Conservation (phyloP, 306 rosid genomes). For the Begonia fuchsioides region DNA sequence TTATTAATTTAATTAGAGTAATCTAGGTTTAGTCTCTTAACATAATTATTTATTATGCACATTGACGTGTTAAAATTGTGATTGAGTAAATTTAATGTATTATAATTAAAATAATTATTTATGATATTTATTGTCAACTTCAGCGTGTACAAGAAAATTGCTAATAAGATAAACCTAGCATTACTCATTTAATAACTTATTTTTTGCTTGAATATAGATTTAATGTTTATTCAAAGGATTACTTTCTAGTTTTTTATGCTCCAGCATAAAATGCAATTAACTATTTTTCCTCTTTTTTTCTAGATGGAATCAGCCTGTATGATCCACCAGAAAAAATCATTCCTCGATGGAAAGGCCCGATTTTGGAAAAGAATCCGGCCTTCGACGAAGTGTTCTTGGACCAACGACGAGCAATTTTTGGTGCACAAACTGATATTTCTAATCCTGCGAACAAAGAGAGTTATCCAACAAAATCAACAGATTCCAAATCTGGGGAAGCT, state of each 20-base stretch:
- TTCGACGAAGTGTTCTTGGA: slow-evolving; percentile 42
- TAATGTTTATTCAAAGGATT: not conserved
- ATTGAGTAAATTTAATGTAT: no score
- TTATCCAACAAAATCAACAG: slow-evolving; percentile 21
- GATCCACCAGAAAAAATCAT: slow-evolving; percentile 79
- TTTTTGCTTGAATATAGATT: not conserved
- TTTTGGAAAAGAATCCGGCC: slow-evolving; percentile 57
- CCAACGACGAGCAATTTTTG: slow-evolving; percentile 26
- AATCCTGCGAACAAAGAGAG: slow-evolving; percentile 22
- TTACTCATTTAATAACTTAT: no score
- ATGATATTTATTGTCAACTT: no score
- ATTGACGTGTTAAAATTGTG: no score
- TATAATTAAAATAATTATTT: no score
- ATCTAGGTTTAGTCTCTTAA: no score
- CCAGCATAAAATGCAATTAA: no score
- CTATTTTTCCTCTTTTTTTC: slow-evolving; percentile 1
- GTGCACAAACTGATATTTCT: slow-evolving; percentile 12
- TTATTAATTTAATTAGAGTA: no score
- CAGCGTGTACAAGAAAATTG: no score
- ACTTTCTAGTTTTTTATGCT: slow-evolving; percentile 1
- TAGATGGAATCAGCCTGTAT: slow-evolving; percentile 78
- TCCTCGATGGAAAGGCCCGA: slow-evolving; percentile 88
- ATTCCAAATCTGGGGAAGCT: slow-evolving; percentile 20
- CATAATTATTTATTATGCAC: no score
- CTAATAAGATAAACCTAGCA: no score